phyloP scores from a whole-genome alignment of 2,329 filamentous ascomycete species.

The Aspergillus sojae region DNA sequence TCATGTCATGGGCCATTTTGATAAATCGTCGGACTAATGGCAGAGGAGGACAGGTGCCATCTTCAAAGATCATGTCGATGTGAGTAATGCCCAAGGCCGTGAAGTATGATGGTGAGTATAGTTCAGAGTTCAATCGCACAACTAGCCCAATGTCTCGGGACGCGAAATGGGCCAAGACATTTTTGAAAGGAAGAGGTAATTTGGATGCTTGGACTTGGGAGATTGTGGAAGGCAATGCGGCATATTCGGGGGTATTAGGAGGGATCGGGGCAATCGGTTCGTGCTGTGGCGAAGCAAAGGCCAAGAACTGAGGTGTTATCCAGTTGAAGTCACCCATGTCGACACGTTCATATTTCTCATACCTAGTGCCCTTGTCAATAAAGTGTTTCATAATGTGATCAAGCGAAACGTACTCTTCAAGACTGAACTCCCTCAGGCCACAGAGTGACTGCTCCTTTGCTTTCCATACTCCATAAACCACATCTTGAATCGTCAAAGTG shows the following conservation, averaged over 20 bases:
- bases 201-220: conserved; percentile 70
- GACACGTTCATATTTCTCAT: conserved; percentile 91
- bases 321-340: conserved; percentile 99
- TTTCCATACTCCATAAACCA: conserved; percentile 98
- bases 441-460: conserved; percentile 95
- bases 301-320: conserved; percentile 92
- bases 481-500: conserved; percentile 90
- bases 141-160: conserved; percentile 89
- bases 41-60: conserved; percentile 90
- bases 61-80: conserved; percentile 99
- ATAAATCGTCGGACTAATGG: conserved; percentile 93
- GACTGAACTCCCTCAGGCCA: conserved; percentile 87
- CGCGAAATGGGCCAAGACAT: conserved; percentile 86
- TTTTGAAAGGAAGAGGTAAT: conserved; percentile 88
- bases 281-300: conserved; percentile 93
- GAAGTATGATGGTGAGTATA: conserved; percentile 97
- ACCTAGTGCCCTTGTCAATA: conserved; percentile 52
- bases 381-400: background rate
- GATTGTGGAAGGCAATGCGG: conserved; percentile 73
- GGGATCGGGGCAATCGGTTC: conserved; percentile 73
- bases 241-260: conserved; percentile 72
- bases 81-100: conserved; percentile 93
- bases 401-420: conserved; percentile 70
- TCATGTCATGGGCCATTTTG: conserved; percentile 90
- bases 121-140: conserved; percentile 89